These are phyloP conservation scores for Alternaria gansuensis DNA, from an alignment of 2,329 filamentous ascomycete species.

Conservation along the genomic window DNA sequence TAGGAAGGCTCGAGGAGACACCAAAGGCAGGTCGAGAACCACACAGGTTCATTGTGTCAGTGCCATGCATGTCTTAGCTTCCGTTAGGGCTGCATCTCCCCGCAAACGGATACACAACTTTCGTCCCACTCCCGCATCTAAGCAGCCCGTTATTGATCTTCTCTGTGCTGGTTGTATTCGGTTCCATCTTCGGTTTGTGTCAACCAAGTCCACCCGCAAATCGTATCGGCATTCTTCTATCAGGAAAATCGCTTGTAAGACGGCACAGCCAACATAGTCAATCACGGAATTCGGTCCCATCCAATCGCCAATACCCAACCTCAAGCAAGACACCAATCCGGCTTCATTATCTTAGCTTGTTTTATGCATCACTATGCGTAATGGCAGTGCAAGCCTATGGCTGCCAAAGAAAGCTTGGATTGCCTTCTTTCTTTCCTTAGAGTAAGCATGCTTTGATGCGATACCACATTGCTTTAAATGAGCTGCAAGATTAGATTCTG, in stretches of 20 bases:
- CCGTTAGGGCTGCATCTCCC: conserved; percentile 37
- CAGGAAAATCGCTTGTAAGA: neutral
- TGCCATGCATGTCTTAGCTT: conserved; percentile 36
- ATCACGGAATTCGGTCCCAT: conserved; percentile 1
- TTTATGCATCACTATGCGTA: conserved; percentile 6
- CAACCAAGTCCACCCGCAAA: neutral
- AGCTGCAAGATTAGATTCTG: neutral
- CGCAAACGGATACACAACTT: conserved; percentile 20
- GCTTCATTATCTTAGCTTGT: conserved; percentile 3
- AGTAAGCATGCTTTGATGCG: neutral
- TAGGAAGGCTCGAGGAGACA: conserved; percentile 32
- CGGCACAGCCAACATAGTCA: neutral
- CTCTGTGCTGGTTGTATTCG: neutral
- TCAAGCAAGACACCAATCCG: neutral
- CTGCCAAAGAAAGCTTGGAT: conserved; percentile 1
- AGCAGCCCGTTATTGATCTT: neutral
- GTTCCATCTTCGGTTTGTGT: neutral
- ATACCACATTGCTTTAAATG: conserved; percentile 2
- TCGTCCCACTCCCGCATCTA: neutral
- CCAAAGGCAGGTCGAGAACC: conserved; percentile 36
- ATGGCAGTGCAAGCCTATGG: conserved; percentile 1
- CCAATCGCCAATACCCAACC: conserved; percentile 6
- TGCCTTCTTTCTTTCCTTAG: neutral
- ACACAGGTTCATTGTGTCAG: conserved; percentile 19
- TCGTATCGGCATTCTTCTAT: neutral